Base-by-base conservation (phyloP, 306 rosid genomes). In the Erythrophleum fordii region DNA sequence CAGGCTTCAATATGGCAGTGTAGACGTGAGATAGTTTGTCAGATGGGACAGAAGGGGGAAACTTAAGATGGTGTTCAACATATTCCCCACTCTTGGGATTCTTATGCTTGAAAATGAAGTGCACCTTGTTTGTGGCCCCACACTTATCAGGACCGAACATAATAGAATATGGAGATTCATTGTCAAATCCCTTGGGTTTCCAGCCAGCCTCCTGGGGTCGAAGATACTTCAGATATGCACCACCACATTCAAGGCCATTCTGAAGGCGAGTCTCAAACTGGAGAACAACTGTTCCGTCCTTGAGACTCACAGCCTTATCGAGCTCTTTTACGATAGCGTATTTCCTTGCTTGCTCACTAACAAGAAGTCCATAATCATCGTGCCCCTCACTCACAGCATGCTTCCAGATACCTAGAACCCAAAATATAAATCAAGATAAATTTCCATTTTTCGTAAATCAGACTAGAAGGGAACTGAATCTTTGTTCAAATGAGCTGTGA, bases 91-190 rank as follows among this genome's bases (percentile, higher is more conserved):
- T 90, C 81, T 90, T 91, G 60, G 99, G 99, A 73, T 93, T 95
- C 91, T 93, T 95, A 70, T 95, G 99, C 92, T 90, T 95, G 20
- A 93, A 75, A 58, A 95, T 95, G 89, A 95, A 95, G 85, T 95
- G 99, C 73, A 95, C 97, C 93, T 95, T 95, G 88, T 95, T 93
- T 6, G 99, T 95, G 80, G 92, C 91, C 35, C 99, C 99, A 75
- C 98, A 95, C 48, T 83, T 95, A 87, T 95, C 99, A 35, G 99
- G 99, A 78, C 99, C 99, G 81, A 95, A 95, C 99, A 95, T 95
- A 29, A 95, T 82, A 3, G 98, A 80, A 65, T 93, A 95, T 20
- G 97, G 98, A 83, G 98, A 85, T 31, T 90, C 97, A 17, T 89
- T 93, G 79, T 90, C 87, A 65, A 95, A 93, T 77, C 83, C 91